phyloP scores from a whole-genome alignment of 1,284 basidiomycete genomes.

The Pseudozyma tsukubaensis region DNA sequence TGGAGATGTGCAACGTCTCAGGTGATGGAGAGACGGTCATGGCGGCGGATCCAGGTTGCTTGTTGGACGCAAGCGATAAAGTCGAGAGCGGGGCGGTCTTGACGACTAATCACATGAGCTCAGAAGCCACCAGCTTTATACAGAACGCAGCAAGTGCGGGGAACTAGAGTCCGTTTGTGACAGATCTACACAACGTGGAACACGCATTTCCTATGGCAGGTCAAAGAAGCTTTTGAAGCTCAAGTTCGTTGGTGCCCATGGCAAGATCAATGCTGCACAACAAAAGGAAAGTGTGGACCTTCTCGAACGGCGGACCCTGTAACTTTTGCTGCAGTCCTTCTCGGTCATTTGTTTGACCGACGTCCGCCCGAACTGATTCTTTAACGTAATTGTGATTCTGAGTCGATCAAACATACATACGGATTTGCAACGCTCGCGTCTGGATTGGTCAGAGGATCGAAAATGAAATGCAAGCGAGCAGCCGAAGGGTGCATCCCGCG shows the following conservation, averaged over 20 bases:
- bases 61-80: no score
- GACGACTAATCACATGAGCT: no score
- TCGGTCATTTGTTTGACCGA: not conserved
- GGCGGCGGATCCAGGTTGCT: not conserved
- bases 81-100: no score
- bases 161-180: no score
- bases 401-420: no score
- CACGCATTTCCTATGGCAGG: not conserved
- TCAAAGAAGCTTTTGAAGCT: not conserved
- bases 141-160: no score
- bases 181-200: no score
- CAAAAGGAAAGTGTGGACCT: not conserved
- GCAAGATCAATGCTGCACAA: not conserved
- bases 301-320: not conserved
- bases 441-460: conserved; percentile 33
- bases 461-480: not conserved
- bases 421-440: conserved; percentile 9
- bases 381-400: not conserved
- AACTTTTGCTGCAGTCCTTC: no score
- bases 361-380: not conserved
- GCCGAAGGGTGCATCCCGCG: not conserved
- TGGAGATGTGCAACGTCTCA: conserved; percentile 20
- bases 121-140: no score
- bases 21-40: conserved; percentile 15
- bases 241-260: not conserved